Evolutionary conservation across 2,329 filamentous ascomycete genomes (phyloP).

Genomic region (Mycocentrospora acerina): DNA sequence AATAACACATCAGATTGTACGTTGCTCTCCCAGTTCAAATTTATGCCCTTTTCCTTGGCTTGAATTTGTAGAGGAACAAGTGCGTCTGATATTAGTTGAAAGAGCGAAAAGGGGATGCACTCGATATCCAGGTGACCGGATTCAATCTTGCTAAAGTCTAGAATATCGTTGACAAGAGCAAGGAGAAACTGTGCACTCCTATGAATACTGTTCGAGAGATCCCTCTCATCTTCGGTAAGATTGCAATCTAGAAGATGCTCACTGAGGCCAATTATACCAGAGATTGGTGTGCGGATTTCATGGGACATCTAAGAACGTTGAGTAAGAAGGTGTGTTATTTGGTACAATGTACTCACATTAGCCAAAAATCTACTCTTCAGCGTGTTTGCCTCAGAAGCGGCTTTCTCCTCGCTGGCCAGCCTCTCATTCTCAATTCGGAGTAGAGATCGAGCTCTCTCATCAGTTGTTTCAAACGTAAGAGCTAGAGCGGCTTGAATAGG

Average conservation of each 20-base stretch:
- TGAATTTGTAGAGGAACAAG: constrained; percentile 41
- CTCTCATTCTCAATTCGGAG: constrained; percentile 7
- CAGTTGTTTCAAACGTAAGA: constrained; percentile 9
- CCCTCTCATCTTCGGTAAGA: constrained; percentile 5
- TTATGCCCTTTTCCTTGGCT: constrained; percentile 48
- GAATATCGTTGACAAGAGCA: constrained; percentile 49
- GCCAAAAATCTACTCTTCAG: constrained; percentile 12
- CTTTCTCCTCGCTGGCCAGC: constrained; percentile 5
- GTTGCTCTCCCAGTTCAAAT: constrained; percentile 57
- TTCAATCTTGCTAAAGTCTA: constrained; percentile 50
- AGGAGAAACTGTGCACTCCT: constrained; percentile 57
- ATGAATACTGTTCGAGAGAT: constrained; percentile 53
- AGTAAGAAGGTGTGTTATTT: background rate
- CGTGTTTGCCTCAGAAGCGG: constrained; percentile 6
- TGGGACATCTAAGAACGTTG: constrained; percentile 8
- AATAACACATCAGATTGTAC: constrained; percentile 52
- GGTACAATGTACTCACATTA: constrained; percentile 4
- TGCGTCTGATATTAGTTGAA: constrained; percentile 57
- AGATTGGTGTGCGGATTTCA: constrained; percentile 12
- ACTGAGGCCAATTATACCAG: constrained; percentile 11
- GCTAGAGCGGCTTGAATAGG: constrained; percentile 4
- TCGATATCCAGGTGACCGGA: constrained; percentile 59
- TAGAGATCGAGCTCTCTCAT: constrained; percentile 5
- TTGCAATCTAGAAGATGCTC: constrained; percentile 8
- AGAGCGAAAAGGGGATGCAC: constrained; percentile 43